Conservation (phyloP, 2,329 filamentous ascomycete species). For the Amauroascus niger region DNA sequence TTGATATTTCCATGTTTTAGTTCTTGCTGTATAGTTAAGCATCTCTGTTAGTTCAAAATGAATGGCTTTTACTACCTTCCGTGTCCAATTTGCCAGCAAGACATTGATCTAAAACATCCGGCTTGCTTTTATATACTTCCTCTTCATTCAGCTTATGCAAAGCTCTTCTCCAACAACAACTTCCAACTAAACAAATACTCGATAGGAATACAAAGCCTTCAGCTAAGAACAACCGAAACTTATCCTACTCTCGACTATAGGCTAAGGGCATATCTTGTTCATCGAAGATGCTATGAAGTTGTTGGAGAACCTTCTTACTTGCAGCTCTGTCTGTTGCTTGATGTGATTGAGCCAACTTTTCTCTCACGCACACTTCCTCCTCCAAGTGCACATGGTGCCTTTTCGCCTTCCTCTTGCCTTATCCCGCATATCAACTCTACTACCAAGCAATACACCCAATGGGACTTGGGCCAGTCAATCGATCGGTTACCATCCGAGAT, state of each 20-base stretch:
- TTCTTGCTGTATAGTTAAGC: not conserved
- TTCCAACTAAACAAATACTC: not conserved
- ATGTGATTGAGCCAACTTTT: slow-evolving; percentile 11
- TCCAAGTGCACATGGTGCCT: slow-evolving; percentile 8
- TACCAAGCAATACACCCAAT: not conserved
- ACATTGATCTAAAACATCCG: slow-evolving; percentile 2
- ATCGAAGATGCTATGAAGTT: slow-evolving; percentile 7
- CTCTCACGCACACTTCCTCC: slow-evolving; percentile 1
- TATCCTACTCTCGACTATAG: slow-evolving; percentile 6
- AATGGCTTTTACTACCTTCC: slow-evolving; percentile 4
- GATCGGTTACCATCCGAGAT: slow-evolving; percentile 10
- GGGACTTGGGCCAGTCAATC: not conserved
- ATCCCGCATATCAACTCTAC: not conserved
- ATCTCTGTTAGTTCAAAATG: slow-evolving; percentile 3
- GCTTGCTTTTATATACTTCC: not conserved
- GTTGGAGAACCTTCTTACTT: slow-evolving; percentile 5
- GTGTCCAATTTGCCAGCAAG: slow-evolving; percentile 9
- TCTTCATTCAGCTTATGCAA: not conserved
- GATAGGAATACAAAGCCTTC: not conserved
- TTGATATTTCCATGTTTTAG: not conserved
- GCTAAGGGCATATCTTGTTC: slow-evolving; percentile 10
- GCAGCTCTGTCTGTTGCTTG: slow-evolving; percentile 6
- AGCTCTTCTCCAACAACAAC: slow-evolving; percentile 3
- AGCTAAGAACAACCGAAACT: not conserved
- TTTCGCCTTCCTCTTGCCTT: not conserved